Percentiles rank a stretch among this genome's conserved stretches.
Evolutionary conservation across 176 grass and related monocot genomes (phyloP).

Genomic region (Ananas comosus): DNA sequence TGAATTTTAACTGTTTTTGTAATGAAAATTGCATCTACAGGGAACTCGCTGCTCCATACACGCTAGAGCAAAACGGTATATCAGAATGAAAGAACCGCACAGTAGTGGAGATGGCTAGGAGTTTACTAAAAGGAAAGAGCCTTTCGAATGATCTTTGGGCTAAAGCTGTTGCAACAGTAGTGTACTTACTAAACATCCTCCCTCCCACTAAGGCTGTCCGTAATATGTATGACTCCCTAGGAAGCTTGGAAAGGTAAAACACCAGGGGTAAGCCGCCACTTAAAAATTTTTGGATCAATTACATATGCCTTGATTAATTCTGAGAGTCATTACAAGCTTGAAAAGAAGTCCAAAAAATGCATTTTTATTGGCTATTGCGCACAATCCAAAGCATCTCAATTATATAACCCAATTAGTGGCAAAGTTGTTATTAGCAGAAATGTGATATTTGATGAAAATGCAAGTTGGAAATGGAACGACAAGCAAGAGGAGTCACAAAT

Average conservation of each 20-base stretch:
- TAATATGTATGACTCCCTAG: background rate
- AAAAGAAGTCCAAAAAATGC: background rate
- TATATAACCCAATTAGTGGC: background rate
- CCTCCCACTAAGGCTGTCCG: background rate
- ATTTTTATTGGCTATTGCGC: slow-evolving; percentile 1
- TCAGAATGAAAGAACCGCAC: background rate
- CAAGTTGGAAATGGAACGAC: background rate
- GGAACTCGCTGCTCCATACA: background rate
- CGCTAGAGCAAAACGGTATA: background rate
- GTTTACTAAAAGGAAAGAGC: background rate
- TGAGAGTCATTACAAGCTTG: background rate
- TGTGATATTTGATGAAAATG: background rate
- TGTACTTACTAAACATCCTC: background rate
- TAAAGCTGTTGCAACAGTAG: background rate
- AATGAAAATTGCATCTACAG: background rate
- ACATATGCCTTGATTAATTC: background rate
- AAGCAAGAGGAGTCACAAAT: background rate
- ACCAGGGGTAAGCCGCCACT: background rate
- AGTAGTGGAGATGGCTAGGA: background rate
- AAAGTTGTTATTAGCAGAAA: background rate
- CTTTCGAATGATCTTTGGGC: background rate
- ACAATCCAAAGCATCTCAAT: background rate
- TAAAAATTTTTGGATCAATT: background rate
- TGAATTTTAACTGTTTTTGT: background rate
- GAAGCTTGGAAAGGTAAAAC: background rate